phyloP scores from a whole-genome alignment of 371 early-diverging fungal genomes.

The Polyrhizophydium stewartii region DNA sequence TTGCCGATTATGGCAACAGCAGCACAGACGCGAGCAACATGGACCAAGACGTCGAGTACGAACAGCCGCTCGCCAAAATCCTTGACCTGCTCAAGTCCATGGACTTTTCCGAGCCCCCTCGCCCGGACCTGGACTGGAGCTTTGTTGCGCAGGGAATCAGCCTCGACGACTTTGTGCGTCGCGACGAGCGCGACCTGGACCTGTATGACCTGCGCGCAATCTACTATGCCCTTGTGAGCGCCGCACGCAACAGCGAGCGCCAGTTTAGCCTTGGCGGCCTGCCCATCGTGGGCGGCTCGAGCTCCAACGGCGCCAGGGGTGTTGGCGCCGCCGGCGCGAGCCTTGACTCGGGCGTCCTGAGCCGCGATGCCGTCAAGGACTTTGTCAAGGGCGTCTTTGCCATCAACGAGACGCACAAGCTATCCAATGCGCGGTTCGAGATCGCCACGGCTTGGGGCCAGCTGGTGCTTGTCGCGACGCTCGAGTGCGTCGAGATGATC shows the following conservation, averaged over 20 bases:
- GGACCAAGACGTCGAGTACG: conserved; percentile 21
- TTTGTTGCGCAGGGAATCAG: background rate
- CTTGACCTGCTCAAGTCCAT: conserved; percentile 40
- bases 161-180: background rate
- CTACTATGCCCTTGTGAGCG: conserved; percentile 41
- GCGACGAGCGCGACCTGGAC: conserved; percentile 7
- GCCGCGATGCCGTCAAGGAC: background rate
- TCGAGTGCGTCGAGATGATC: conserved; percentile 58
- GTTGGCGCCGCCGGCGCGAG: background rate
- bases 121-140: background rate
- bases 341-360: background rate
- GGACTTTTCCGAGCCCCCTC: conserved; percentile 22
- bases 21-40: background rate
- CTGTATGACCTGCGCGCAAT: conserved; percentile 58
- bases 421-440: conserved; percentile 56
- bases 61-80: conserved; percentile 43
- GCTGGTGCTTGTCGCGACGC: conserved; percentile 64
- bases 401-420: conserved; percentile 61
- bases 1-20: background rate
- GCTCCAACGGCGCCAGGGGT: background rate
- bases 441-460: conserved; percentile 77
- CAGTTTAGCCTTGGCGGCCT: background rate
- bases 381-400: conserved; percentile 19
- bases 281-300: background rate
- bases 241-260: background rate